Evolutionary conservation across 345 rosid species (phyloP).

Genomic region (Brassica napus): Da-Ae NC_063436.1:15975501-15976000

Average conservation of each 20-base stretch:
- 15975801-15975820: background rate
- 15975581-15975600: background rate
- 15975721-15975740: conserved; percentile 55
- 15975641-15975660: conserved; percentile 73
- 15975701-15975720: conserved; percentile 49
- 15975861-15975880: conserved; percentile 61
- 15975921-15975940: conserved; percentile 56
- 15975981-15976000: conserved; percentile 70
- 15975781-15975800: background rate
- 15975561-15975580: background rate
- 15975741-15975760: conserved; percentile 60
- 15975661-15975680: conserved; percentile 62
- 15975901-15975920: conserved; percentile 61
- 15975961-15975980: conserved; percentile 84
- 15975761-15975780: conserved; percentile 65
- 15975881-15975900: conserved; percentile 54
- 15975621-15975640: conserved; percentile 59
- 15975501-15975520: conserved; percentile 59
- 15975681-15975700: conserved; percentile 50
- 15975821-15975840: conserved; percentile 65
- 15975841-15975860: conserved; percentile 73
- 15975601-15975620: background rate
- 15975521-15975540: conserved; percentile 47
- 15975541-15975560: conserved; percentile 59
- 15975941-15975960: conserved; percentile 68